Percentiles rank a stretch among this genome's conserved stretches.
Evolutionary conservation across 352 stramenopile species (phyloP).

Genomic region (Globisporangium carolinianum): DNA sequence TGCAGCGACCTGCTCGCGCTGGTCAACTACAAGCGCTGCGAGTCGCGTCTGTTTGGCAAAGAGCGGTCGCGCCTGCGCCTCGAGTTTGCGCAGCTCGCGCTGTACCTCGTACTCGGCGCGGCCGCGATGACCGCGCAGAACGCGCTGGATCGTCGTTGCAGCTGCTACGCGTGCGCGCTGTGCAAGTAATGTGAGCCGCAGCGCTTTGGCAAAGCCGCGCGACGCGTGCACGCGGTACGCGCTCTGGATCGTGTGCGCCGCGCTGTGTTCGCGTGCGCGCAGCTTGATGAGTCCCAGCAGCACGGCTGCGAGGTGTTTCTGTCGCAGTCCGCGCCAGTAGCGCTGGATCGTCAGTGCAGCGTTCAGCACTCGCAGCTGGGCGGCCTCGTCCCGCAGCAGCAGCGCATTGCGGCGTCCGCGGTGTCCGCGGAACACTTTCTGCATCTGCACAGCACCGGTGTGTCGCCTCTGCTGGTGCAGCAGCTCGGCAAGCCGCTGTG

Average conservation of each 20-base stretch:
- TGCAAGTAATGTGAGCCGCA: conserved; percentile 38
- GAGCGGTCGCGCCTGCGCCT: conserved; percentile 65
- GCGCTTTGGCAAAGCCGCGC: conserved; percentile 51
- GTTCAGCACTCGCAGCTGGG: conserved; percentile 31
- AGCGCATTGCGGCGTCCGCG: conserved; percentile 32
- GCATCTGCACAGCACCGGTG: conserved; percentile 45
- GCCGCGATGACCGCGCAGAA: conserved; percentile 77
- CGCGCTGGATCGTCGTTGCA: conserved; percentile 61
- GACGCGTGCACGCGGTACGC: conserved; percentile 58
- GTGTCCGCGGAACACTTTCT: conserved; percentile 68
- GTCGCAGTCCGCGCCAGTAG: conserved; percentile 64
- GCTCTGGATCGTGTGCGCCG: conserved; percentile 49
- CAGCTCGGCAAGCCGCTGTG: conserved; percentile 38
- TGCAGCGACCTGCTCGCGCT: conserved; percentile 40
- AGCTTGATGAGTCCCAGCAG: conserved; percentile 66
- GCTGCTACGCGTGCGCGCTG: conserved; percentile 34
- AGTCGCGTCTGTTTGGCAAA: conserved; percentile 51
- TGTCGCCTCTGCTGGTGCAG: conserved; percentile 41
- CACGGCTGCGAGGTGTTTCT: conserved; percentile 70
- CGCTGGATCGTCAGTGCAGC: conserved; percentile 69
- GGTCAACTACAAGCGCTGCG: conserved; percentile 29
- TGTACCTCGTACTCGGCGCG: conserved; percentile 61
- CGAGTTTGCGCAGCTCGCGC: conserved; percentile 64
- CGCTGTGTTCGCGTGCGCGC: conserved; percentile 43
- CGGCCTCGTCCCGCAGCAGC: conserved; percentile 30